A percentile compares a stretch with the other conserved stretches of the same genome.
Evolutionary conservation across 2,329 filamentous ascomycete genomes (phyloP).

Genomic region (Basipetospora sp.): DNA sequence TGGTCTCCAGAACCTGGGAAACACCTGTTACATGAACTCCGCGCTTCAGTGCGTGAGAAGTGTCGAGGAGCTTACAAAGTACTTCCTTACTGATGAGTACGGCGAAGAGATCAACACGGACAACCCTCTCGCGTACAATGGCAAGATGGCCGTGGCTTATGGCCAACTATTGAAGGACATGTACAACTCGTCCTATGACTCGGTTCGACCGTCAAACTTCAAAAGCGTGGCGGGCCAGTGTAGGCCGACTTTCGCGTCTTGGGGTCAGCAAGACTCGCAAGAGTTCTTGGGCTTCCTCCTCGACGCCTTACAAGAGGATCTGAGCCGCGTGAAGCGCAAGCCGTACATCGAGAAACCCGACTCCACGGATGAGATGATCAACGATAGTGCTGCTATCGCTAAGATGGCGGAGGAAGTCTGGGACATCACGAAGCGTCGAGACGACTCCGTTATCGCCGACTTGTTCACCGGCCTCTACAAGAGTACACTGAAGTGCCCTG

Average conservation of each 20-base stretch:
- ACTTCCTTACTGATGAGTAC: conserved; percentile 66
- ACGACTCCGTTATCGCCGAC: conserved; percentile 89
- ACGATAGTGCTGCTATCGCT: conserved; percentile 63
- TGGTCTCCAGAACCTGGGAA: conserved; percentile 79
- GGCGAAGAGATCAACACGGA: conserved; percentile 67
- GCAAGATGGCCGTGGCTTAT: conserved; percentile 76
- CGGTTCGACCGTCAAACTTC: conserved; percentile 54
- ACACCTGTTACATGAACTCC: conserved; percentile 99
- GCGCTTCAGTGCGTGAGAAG: conserved; percentile 87
- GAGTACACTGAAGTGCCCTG: conserved; percentile 84
- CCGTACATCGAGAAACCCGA: conserved; percentile 96
- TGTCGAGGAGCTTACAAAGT: conserved; percentile 83
- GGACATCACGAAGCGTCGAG: conserved; percentile 79
- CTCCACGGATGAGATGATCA: conserved; percentile 89
- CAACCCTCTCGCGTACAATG: conserved; percentile 75
- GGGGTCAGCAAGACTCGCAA: conserved; percentile 92
- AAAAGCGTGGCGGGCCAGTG: conserved; percentile 44
- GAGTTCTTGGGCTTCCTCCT: conserved; percentile 92
- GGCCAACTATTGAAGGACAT: conserved; percentile 61
- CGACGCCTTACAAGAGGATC: conserved; percentile 85
- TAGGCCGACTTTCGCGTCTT: conserved; percentile 77
- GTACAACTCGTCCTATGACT: conserved; percentile 54
- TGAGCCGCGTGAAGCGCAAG: conserved; percentile 88
- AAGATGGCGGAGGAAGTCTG: conserved; percentile 79
- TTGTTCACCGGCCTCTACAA: conserved; percentile 97